A percentile compares a stretch with the other conserved stretches of the same genome.
phyloP scores from a whole-genome alignment of 2,329 filamentous ascomycete genomes.

The Trichoderma hamatum region DNA sequence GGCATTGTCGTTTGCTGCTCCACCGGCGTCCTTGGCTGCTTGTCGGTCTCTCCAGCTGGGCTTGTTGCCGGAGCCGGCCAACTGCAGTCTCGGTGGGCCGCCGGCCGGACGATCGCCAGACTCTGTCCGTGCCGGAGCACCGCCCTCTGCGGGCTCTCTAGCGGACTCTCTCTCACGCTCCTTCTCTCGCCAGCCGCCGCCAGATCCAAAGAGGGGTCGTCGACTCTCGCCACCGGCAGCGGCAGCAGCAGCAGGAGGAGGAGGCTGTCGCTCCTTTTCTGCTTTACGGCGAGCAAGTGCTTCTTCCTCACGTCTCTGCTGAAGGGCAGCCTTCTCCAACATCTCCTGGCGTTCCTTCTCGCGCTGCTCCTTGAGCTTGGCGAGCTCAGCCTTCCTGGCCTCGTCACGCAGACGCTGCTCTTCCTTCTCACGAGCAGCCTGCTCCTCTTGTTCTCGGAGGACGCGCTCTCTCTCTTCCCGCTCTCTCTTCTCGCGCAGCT shows the following conservation, averaged over 20 bases:
- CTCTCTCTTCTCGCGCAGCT: slow-evolving; percentile 80
- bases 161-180: slow-evolving; percentile 35
- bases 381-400: slow-evolving; percentile 72
- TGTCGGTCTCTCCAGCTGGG: slow-evolving; percentile 76
- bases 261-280: slow-evolving; percentile 57
- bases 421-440: slow-evolving; percentile 77
- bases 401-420: slow-evolving; percentile 80
- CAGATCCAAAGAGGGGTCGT: slow-evolving; percentile 40
- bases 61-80: slow-evolving; percentile 63
- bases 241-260: slow-evolving; percentile 30
- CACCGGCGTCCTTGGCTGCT: slow-evolving; percentile 50
- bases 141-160: slow-evolving; percentile 38
- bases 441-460: slow-evolving; percentile 83
- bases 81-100: slow-evolving; percentile 63
- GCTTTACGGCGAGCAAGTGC: slow-evolving; percentile 74
- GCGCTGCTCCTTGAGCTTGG: slow-evolving; percentile 66
- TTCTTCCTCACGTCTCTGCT: slow-evolving; percentile 85
- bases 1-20: slow-evolving; percentile 32
- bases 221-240: slow-evolving; percentile 31
- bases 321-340: slow-evolving; percentile 65
- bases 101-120: slow-evolving; percentile 50
- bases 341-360: slow-evolving; percentile 70
- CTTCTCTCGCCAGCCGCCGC: slow-evolving; percentile 50
- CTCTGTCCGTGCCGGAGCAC: slow-evolving; percentile 44
- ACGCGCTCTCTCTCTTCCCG: slow-evolving; percentile 80